These are phyloP conservation scores for Trypanosoma rangeli DNA, from an alignment of 208 protist genomes.

Conservation along the genomic window DNA sequence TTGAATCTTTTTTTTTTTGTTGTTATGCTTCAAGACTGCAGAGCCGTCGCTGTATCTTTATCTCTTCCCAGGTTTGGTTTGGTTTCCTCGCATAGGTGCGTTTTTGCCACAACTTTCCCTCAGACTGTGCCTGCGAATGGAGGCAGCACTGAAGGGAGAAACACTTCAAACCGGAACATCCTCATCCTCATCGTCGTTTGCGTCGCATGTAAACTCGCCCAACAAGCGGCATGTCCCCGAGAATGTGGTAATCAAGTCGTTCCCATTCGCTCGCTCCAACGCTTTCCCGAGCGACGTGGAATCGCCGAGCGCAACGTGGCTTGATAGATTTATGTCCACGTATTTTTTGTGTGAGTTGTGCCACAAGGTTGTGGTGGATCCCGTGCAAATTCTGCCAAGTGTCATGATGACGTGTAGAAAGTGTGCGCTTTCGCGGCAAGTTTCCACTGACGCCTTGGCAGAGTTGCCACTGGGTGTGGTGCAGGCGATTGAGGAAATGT, in stretches of 20 bases:
- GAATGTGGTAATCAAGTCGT: neutral
- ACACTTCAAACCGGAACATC: conserved; percentile 6
- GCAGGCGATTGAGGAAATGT: conserved; percentile 30
- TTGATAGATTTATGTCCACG: conserved; percentile 34
- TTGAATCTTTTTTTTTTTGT: conserved; percentile 19
- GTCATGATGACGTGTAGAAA: conserved; percentile 46
- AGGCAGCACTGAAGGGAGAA: conserved; percentile 17
- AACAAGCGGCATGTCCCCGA: neutral
- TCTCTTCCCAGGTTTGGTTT: neutral
- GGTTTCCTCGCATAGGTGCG: neutral
- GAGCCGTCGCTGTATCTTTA: neutral
- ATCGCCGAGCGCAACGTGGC: conserved; percentile 19
- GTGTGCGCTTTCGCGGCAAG: conserved; percentile 34
- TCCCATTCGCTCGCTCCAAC: neutral
- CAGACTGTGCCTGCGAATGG: conserved; percentile 9
- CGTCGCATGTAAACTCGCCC: conserved; percentile 19
- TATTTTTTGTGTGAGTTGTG: conserved; percentile 57
- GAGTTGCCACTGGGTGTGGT: conserved; percentile 44
- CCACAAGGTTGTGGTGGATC: conserved; percentile 40
- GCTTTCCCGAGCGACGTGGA: neutral
- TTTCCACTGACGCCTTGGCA: conserved; percentile 12
- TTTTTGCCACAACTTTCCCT: conserved; percentile 7
- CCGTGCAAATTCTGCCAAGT: conserved; percentile 50
- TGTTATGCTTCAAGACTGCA: neutral
- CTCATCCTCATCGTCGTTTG: conserved; percentile 22